phyloP scores from a whole-genome alignment of 1,139 yeast genomes.

The Debaryomycetaceae sp. region DNA sequence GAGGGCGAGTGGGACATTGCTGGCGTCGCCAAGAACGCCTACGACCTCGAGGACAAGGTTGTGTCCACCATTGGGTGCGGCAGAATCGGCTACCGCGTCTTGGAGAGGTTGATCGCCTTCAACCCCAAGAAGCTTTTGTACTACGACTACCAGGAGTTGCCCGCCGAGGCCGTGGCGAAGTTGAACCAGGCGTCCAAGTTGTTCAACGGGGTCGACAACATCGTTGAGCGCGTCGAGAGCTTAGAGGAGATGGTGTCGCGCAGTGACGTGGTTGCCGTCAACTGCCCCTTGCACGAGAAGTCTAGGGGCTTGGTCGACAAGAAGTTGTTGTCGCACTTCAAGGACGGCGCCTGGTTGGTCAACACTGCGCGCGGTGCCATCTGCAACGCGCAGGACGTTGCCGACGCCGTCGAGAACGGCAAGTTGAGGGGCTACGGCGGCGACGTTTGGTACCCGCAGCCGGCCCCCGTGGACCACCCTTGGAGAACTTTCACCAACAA shows the following conservation, averaged over 20 bases:
- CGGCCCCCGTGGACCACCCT: conserved; percentile 72
- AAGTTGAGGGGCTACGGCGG: conserved; percentile 79
- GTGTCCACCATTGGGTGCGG: conserved; percentile 82
- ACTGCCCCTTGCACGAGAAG: conserved; percentile 72
- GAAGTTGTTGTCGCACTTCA: conserved; percentile 65
- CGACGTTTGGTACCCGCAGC: conserved; percentile 81
- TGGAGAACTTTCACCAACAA: conserved; percentile 69
- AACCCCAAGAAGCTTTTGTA: conserved; percentile 70
- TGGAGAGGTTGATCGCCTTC: conserved; percentile 70
- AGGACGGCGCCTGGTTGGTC: conserved; percentile 71
- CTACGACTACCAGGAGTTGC: conserved; percentile 71
- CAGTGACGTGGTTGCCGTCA: conserved; percentile 74
- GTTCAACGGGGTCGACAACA: conserved; percentile 32
- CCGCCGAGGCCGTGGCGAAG: conserved; percentile 53
- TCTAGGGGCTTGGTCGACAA: conserved; percentile 67
- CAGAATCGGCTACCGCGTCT: conserved; percentile 73
- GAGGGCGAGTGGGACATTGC: conserved; percentile 74
- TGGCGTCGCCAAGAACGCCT: conserved; percentile 67
- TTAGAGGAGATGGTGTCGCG: conserved; percentile 65
- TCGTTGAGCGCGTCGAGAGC: conserved; percentile 56
- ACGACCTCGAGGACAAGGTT: conserved; percentile 72
- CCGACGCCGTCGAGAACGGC: conserved; percentile 67
- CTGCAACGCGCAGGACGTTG: conserved; percentile 67
- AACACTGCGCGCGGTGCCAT: conserved; percentile 87
- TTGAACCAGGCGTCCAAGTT: conserved; percentile 36